These are phyloP conservation scores for Wickerhamiella pararugosa DNA, from an alignment of 1,139 yeast genomes.

Conservation along the genomic window DNA sequence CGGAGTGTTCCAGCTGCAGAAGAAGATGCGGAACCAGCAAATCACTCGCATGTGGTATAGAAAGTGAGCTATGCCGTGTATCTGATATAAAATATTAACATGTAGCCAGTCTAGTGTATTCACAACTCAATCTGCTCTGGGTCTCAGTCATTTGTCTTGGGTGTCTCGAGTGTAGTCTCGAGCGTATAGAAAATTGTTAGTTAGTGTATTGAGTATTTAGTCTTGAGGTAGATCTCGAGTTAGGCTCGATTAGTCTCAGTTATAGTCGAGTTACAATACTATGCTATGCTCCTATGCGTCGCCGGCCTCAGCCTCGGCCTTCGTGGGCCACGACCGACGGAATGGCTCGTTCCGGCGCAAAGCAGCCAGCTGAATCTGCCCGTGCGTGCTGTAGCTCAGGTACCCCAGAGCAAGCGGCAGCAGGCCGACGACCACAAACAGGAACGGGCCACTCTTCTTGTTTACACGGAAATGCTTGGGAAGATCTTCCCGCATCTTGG, in stretches of 20 bases:
- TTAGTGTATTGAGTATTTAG: no score
- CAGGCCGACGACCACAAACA: conserved; percentile 21
- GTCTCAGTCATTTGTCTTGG: no score
- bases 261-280: no score
- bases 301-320: no score
- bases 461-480: conserved; percentile 22
- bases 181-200: no score
- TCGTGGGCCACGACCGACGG: conserved; percentile 12
- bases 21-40: conserved; percentile 74
- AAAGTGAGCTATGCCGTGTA: not conserved
- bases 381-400: conserved; percentile 18
- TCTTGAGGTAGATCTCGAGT: no score
- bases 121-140: no score
- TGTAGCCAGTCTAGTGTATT: no score
- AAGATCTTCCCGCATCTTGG: conserved; percentile 23
- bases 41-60: conserved; percentile 72
- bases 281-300: no score
- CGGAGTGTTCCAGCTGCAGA: conserved; percentile 77
- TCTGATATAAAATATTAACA: no score
- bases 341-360: conserved; percentile 12
- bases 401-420: conserved; percentile 23
- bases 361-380: conserved; percentile 8
- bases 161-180: no score
- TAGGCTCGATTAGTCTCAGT: no score
- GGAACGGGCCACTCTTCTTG: conserved; percentile 22